Evolutionary conservation across 139 green algal species (phyloP), one percentile per base, ranked within the genome.

Genomic region (Desmodesmus armatus): DNA sequence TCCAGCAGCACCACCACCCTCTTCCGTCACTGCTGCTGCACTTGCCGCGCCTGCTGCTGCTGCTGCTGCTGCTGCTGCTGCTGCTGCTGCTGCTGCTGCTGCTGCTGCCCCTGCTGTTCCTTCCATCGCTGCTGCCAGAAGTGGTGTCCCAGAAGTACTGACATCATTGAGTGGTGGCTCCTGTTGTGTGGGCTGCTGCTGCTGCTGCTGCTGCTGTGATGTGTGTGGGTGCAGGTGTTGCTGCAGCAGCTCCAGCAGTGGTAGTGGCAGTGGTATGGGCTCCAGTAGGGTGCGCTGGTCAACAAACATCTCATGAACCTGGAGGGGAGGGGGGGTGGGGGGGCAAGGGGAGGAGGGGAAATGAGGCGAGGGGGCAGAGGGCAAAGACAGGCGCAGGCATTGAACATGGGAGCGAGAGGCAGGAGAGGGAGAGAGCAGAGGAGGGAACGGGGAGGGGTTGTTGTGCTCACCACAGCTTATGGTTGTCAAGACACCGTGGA

Each of bases 261-360:
- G 31, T 51, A 43, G 49, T 15, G 82, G 66, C 58, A 93, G 86
- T 66, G 55, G 67, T 19, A 93, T 29, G 3, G 90, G 90, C 31
- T 73, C 3, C 29, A 69, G 23, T 5, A 90, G 47, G 0, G 72
- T 92, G 25, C 37, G 35, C 3, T 90, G 39, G 29, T 94, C 91
- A 9, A 92, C 77, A 86, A 96, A 96, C 53, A 95, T 79, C 88
- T 96, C 93, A 94, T 95, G 69, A 79, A 66, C 55, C 70, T 85
- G 53, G 47, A 53, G n/a, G n/a, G n/a, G n/a, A n/a, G n/a, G n/a
- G n/a, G n/a, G n/a, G n/a, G n/a, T n/a, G n/a, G n/a, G n/a, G n/a
- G n/a, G n/a, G n/a, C n/a, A n/a, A n/a, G n/a, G n/a, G n/a, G n/a
- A n/a, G n/a, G n/a, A n/a, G n/a, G n/a, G n/a, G n/a, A n/a, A n/a